Percentiles rank a stretch among this genome's conserved stretches.
Evolutionary conservation across 305 asterid genomes (phyloP).

Genomic region (Petunia hybrid): DNA sequence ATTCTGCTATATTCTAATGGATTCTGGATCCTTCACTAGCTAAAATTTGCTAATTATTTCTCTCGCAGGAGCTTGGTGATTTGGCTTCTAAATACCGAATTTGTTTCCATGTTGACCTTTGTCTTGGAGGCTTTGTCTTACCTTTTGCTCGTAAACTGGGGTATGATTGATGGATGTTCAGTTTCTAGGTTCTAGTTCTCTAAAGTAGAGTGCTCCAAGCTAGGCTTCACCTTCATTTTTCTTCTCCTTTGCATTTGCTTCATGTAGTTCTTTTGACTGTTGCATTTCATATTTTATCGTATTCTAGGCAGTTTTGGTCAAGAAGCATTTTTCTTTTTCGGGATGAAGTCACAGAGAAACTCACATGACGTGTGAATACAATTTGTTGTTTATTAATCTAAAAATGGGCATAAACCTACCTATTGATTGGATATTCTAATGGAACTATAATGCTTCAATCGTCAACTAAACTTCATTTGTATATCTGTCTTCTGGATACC

Average conservation of each 20-base stretch:
- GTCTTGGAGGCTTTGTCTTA: constrained; percentile 97
- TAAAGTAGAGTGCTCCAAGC: constrained; percentile 26
- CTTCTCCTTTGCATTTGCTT: too few species aligned
- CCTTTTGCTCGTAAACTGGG: constrained; percentile 99
- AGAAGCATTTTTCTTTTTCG: too few species aligned
- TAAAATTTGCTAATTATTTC: constrained; percentile 32
- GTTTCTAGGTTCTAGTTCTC: constrained; percentile 14
- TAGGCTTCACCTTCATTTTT: neutral
- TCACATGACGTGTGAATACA: too few species aligned
- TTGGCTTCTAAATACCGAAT: constrained; percentile 68
- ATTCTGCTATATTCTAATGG: constrained; percentile 25
- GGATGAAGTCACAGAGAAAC: too few species aligned
- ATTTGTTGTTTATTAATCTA: too few species aligned
- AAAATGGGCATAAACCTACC: too few species aligned
- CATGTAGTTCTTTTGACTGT: too few species aligned
- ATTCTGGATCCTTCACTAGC: constrained; percentile 35
- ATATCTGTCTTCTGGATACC: constrained; percentile 14
- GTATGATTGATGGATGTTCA: constrained; percentile 51
- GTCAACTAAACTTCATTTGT: neutral
- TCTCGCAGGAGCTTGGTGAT: constrained; percentile 89
- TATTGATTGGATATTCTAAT: too few species aligned
- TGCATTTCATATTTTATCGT: too few species aligned
- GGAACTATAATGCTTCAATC: neutral
- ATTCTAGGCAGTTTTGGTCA: too few species aligned
- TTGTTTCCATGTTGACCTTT: constrained; percentile 96